Conservation (phyloP, 108 stramenopile species). For the Epithemia pelagica region DNA sequence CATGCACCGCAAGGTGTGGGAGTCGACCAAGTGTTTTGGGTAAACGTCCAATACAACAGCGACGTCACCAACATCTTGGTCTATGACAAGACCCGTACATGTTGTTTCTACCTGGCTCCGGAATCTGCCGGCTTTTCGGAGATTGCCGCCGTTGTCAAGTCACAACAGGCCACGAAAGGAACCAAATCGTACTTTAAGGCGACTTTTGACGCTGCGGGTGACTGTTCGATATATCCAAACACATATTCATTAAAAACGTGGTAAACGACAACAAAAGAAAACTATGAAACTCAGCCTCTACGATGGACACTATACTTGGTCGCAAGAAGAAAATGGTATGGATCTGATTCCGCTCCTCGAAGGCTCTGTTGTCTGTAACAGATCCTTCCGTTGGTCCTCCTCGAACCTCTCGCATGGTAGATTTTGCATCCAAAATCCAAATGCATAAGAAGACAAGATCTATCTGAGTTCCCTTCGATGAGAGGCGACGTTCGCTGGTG, state of each 20-base stretch:
- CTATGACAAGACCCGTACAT: constrained; percentile 18
- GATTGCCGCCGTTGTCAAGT: not conserved
- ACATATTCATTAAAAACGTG: constrained; percentile 21
- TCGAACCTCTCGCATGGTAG: no score
- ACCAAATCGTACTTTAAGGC: constrained; percentile 32
- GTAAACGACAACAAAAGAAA: constrained; percentile 3
- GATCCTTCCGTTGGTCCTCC: no score
- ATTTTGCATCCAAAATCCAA: no score
- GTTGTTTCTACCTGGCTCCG: not conserved
- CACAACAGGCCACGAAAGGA: constrained; percentile 19
- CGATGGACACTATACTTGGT: no score
- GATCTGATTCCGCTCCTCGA: no score
- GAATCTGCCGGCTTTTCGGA: not conserved
- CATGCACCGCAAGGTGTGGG: constrained; percentile 10
- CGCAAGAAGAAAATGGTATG: no score
- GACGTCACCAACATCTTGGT: constrained; percentile 6
- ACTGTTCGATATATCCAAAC: constrained; percentile 20
- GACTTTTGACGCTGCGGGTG: constrained; percentile 22
- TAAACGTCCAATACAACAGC: constrained; percentile 20
- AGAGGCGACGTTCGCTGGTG: no score
- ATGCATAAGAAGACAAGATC: no score
- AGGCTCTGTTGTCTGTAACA: no score
- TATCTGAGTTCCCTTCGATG: no score
- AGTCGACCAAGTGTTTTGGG: constrained; percentile 16
- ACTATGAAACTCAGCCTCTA: not conserved